Evolutionary conservation across 1,139 yeast genomes (phyloP).

Genomic region (Taphrina betulina): DNA sequence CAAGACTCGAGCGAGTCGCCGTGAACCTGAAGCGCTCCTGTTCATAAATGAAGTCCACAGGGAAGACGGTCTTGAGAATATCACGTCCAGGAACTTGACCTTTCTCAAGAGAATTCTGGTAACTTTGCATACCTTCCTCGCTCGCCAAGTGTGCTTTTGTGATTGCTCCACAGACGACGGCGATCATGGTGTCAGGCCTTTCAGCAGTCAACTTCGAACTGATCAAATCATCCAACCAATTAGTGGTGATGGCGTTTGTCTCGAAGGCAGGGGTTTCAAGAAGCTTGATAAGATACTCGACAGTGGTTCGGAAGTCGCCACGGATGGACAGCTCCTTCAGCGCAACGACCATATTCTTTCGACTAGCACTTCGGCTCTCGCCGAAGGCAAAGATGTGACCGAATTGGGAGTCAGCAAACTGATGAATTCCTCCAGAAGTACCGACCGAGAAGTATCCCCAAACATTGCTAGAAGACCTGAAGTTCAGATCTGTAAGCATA

Average conservation of each 20-base stretch:
- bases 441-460: conserved; percentile 99
- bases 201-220: conserved; percentile 91
- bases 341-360: conserved; percentile 99
- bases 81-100: conserved; percentile 92
- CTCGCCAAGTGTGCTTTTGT: conserved; percentile 85
- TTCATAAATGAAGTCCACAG: conserved; percentile 92
- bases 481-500: conserved; percentile 89
- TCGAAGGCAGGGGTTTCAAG: conserved; percentile 96
- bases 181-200: conserved; percentile 86
- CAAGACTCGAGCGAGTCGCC: conserved; percentile 86
- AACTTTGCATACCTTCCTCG: conserved; percentile 67
- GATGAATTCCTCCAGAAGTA: conserved; percentile 94
- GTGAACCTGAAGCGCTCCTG: conserved; percentile 91
- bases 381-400: conserved; percentile 99
- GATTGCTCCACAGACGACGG: conserved; percentile 96
- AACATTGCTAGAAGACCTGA: conserved; percentile 93
- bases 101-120: conserved; percentile 71
- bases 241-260: conserved; percentile 93
- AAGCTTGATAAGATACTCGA: conserved; percentile 89
- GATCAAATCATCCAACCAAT: conserved; percentile 96
- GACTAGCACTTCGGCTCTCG: conserved; percentile 94
- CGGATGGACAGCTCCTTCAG: conserved; percentile 92
- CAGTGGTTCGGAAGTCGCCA: conserved; percentile 98
- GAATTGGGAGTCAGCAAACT: conserved; percentile 95
- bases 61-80: conserved; percentile 78